Base-by-base conservation (phyloP, 345 rosid species). In the Firmiana major region DNA sequence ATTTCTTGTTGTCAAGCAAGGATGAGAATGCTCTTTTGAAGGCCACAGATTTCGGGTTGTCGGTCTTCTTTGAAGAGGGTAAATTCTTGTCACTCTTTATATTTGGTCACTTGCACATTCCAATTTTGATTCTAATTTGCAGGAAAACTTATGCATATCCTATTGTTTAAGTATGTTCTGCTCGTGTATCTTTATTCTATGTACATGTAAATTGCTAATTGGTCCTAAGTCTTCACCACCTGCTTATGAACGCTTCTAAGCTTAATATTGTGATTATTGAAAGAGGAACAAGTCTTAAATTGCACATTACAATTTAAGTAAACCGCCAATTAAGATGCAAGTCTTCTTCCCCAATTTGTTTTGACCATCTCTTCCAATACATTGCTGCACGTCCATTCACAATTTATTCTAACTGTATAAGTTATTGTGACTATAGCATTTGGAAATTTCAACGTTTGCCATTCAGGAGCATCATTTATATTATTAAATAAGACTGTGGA, bases 31-130 rank as follows among this genome's bases (percentile, higher is more conserved):
- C 97, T 1, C 79, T 59, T 49, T 74, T 94, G 62, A 92, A 94
- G 82, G 93, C 97, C 40, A 92, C 97, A 4, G 97, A 92, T 85
- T 94, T 94, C 55, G 94, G 98, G 28, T 81, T 94, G 83, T 94
- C 98, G 0, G 89, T 89, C 4, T 87, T 85, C 78, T 81, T 89
- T 13, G 85, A 87, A 75, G 88, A 85, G 24, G 91, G 91, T 86
- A 72, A 73, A 60, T 60, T 26, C 68, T 34, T 54, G 22, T 70
- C 22, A 9, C 16, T 48, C 9, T 26, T 62, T 16, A 12, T 42
- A 19, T 38, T 42, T 65, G 15, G 26, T 51, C 22, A 54, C 57
- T 15, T 28, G 7, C n/a, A 34, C 40, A 63, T 63, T 49, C 16
- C 48, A 0, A 43, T 40, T 8, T 71, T 66, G 5, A 26, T 59